phyloP scores from a whole-genome alignment of 1,284 basidiomycete species.

The Hypsizygus ulmarius region DNA sequence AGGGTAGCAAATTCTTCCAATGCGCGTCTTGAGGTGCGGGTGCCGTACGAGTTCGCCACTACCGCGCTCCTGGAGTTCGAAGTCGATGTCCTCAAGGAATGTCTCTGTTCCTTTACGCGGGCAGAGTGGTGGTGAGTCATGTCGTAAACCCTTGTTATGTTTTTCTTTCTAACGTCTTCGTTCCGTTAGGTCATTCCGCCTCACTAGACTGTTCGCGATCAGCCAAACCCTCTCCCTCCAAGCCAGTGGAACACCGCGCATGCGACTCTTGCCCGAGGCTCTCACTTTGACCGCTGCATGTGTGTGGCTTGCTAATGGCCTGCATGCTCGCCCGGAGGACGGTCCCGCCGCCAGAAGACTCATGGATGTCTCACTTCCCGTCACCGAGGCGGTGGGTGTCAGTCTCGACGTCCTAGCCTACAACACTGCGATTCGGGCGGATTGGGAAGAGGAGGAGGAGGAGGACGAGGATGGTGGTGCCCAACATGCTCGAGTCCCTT shows the following conservation, averaged over 20 bases:
- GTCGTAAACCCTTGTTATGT: neutral
- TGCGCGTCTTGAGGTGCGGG: conserved; percentile 23
- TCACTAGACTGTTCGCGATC: conserved; percentile 13
- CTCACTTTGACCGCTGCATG: conserved; percentile 21
- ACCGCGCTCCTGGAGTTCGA: conserved; percentile 12
- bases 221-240: conserved; percentile 15
- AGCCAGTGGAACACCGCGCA: neutral
- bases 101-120: conserved; percentile 2
- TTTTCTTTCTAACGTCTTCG: neutral
- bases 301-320: conserved; percentile 23
- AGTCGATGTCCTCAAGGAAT: neutral
- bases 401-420: conserved; percentile 9
- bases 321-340: conserved; percentile 25
- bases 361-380: conserved; percentile 19
- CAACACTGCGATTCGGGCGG: neutral
- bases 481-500: neutral
- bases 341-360: conserved; percentile 17
- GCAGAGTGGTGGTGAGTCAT: conserved; percentile 12
- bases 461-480: neutral
- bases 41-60: conserved; percentile 19
- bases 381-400: conserved; percentile 1
- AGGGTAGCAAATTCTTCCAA: conserved; percentile 11
- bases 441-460: conserved; percentile 8
- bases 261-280: conserved; percentile 8
- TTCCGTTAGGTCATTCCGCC: conserved; percentile 15